Conservation (phyloP, 768 basidiomycete genomes). For the Naematelia aurantialba region DNA sequence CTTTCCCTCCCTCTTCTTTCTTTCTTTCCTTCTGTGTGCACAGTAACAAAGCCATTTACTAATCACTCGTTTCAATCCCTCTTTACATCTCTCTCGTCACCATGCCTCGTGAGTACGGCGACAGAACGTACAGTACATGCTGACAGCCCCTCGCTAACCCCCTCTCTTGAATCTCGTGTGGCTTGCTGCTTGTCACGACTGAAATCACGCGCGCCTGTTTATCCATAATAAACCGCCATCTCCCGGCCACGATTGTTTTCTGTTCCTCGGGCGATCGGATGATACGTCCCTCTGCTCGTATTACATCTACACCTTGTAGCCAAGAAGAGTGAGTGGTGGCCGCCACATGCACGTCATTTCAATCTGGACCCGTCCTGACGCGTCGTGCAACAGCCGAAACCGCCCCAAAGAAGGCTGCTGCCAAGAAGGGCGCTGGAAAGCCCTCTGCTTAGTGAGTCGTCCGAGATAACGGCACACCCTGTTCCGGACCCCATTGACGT, state of each 20-base stretch:
- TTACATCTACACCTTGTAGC: constrained; percentile 29
- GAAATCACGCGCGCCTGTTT: no score
- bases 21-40: constrained; percentile 4
- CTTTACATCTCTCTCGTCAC: constrained; percentile 8
- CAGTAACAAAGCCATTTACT: constrained; percentile 5
- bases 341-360: constrained; percentile 4
- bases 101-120: constrained; percentile 45
- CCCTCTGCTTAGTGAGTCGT: constrained; percentile 38
- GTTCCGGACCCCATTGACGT: background rate
- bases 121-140: constrained; percentile 4
- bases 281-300: no score
- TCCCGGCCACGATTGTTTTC: background rate
- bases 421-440: constrained; percentile 29
- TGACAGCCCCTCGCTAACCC: background rate
- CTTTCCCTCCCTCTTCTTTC: constrained; percentile 6
- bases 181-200: background rate
- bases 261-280: background rate
- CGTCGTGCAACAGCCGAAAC: constrained; percentile 16
- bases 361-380: constrained; percentile 5
- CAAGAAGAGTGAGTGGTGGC: constrained; percentile 40
- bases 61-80: constrained; percentile 9
- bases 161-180: no score
- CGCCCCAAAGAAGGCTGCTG: constrained; percentile 26
- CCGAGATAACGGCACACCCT: constrained; percentile 1
- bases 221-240: background rate